phyloP scores from a whole-genome alignment of 169 alveolate genomes.

The Eimeria necatrix region DNA sequence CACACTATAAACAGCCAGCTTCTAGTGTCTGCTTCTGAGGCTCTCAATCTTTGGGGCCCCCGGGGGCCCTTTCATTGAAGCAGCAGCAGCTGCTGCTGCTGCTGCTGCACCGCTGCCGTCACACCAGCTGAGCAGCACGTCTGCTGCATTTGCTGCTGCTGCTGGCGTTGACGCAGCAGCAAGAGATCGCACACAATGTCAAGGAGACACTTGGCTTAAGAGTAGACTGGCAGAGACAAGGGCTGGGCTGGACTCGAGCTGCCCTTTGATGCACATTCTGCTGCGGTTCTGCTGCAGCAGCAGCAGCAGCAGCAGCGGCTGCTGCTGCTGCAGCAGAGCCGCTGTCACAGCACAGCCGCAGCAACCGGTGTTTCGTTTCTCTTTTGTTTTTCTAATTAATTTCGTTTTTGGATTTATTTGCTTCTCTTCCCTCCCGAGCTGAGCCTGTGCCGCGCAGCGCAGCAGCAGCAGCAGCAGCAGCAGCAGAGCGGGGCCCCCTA shows the following conservation, averaged over 20 bases:
- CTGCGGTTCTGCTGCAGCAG: conserved; percentile 11
- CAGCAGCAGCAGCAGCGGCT: not conserved
- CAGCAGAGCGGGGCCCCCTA: not conserved
- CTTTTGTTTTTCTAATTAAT: not conserved
- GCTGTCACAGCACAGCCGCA: not conserved
- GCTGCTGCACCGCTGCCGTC: conserved; percentile 44
- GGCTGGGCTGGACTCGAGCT: not conserved
- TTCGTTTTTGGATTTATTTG: conserved; percentile 1
- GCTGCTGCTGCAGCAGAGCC: not conserved
- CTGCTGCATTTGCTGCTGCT: not conserved
- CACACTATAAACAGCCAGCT: too few relatives aligned
- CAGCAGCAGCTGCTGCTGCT: conserved; percentile 41
- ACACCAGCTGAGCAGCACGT: not conserved
- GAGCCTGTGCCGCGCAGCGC: not conserved
- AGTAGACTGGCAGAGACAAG: not conserved
- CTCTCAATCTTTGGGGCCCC: not conserved
- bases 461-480: conserved; percentile 36
- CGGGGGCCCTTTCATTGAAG: conserved; percentile 1
- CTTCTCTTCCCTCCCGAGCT: not conserved
- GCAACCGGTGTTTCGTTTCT: not conserved
- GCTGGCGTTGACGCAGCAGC: not conserved
- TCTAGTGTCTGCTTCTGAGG: not conserved
- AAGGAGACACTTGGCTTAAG: not conserved
- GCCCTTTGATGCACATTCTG: not conserved
- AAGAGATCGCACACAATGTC: not conserved